Base-by-base conservation (phyloP, 768 basidiomycete species). In the Xanthoconium purpureum region DNA sequence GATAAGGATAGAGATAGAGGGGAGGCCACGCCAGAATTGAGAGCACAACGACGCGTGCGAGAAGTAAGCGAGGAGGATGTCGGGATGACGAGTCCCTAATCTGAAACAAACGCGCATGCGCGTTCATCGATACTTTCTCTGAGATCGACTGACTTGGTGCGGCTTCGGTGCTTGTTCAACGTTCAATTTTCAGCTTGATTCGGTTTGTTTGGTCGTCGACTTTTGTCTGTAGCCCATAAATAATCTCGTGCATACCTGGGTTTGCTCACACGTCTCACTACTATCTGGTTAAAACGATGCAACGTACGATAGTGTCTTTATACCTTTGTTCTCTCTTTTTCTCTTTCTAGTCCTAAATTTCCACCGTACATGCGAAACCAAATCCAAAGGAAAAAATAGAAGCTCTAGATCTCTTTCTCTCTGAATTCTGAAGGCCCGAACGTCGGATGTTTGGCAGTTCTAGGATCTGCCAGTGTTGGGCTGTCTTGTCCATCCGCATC, bases 1-100 rank as follows among this genome's bases (percentile, higher is more conserved):
- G 61, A 68, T 29, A 65, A 35, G 45, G 64, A 64, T 35, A 59
- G 66, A 57, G 70, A 71, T 47, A 62, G 70, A 52, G 71, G 69
- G 0, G 70, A 73, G 3, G 70, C 63, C 5, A 71, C 70, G 28
- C 70, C 70, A n/a, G 70, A 71, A 57, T 38, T 71, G 45, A 66
- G 63, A 52, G 71, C 70, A 40, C 69, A 64, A 49, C 63, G 67
- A 14, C 58, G 52, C n/a, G 58, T 69, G 32, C 66, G 61, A 40
- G 59, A 71, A 55, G 42, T 73, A 3, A 73, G 69, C 38, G 66
- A 72, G 39, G 70, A 73, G 39, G 70, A 73, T 6, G 60, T 69
- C 33, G 66, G 67, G 18, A 71, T 71, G 69, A 49, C 66, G 29
- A 69, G 65, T 57, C 71, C 70, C 43, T 71, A 66, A 54, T 18